Conservation (phyloP, 768 basidiomycete species). For the Leccinum arenicola region DNA sequence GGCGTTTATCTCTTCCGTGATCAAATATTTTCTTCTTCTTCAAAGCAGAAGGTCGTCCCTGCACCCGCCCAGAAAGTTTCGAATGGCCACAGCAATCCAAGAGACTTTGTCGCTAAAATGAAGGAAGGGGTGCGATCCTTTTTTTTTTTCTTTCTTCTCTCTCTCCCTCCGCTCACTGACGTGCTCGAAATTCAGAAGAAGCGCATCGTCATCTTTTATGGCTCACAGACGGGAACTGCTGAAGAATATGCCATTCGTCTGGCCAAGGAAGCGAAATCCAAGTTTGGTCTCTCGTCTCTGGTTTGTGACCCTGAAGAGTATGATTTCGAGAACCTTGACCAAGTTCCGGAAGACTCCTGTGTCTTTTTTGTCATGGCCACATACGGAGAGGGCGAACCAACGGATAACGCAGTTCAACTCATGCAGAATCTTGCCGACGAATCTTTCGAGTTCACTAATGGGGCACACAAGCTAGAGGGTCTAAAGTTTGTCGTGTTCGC, state of each 20-base stretch:
- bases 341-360: slow-evolving; percentile 80
- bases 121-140: slow-evolving; percentile 71
- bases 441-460: slow-evolving; percentile 83
- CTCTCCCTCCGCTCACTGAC: slow-evolving; percentile 3
- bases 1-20: slow-evolving; percentile 82
- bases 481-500: slow-evolving; percentile 95
- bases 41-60: slow-evolving; percentile 58
- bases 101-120: slow-evolving; percentile 95
- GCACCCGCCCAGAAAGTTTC: slow-evolving; percentile 40
- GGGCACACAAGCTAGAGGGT: slow-evolving; percentile 69
- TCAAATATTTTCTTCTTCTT: slow-evolving; percentile 64
- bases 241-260: slow-evolving; percentile 98
- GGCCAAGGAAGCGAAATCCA: slow-evolving; percentile 96
- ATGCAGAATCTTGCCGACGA: slow-evolving; percentile 90
- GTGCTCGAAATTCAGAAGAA: slow-evolving; percentile 66
- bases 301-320: slow-evolving; percentile 99
- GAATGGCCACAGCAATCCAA: slow-evolving; percentile 81
- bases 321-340: slow-evolving; percentile 95
- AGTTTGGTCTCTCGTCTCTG: slow-evolving; percentile 91
- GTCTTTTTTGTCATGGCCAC: slow-evolving; percentile 97
- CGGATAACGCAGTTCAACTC: slow-evolving; percentile 93
- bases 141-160: neutral
- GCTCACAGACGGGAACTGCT: slow-evolving; percentile 97
- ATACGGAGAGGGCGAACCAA: slow-evolving; percentile 98
- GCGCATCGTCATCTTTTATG: slow-evolving; percentile 95